Conservation (phyloP, 305 asterid genomes). For the Fraxinus platypoda region DNA sequence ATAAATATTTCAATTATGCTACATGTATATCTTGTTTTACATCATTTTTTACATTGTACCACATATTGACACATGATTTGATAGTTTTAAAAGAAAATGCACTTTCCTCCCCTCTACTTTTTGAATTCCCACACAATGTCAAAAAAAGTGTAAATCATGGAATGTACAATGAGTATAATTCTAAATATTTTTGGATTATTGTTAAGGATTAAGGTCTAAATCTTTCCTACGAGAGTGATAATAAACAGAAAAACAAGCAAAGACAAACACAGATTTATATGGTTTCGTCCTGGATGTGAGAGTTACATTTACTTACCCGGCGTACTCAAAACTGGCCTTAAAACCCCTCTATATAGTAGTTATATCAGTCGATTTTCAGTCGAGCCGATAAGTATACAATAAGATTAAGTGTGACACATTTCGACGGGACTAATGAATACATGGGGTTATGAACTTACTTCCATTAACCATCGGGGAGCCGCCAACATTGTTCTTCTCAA, state of each 20-base stretch:
- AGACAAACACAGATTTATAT: neutral
- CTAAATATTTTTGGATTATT: neutral
- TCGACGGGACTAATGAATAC: neutral
- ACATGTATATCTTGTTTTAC: too few species aligned
- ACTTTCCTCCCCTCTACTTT: neutral
- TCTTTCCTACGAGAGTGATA: neutral
- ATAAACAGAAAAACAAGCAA: neutral
- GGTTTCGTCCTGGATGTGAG: neutral
- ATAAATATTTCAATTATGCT: neutral
- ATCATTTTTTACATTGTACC: too few species aligned
- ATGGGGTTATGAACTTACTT: slow-evolving; percentile 44
- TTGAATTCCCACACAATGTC: neutral
- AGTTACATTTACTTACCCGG: neutral
- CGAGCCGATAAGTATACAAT: neutral
- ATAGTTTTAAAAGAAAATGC: too few species aligned
- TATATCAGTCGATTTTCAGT: neutral
- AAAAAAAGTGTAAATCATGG: neutral
- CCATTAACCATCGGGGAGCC: slow-evolving; percentile 43
- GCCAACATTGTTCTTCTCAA: slow-evolving; percentile 45
- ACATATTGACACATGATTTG: neutral
- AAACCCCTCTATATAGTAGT: neutral
- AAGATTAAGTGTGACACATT: neutral
- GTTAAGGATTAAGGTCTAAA: neutral
- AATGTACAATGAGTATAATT: too few species aligned
- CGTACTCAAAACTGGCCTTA: neutral